Percentiles rank a stretch among this genome's conserved stretches.
Conservation (phyloP, 768 basidiomycete species). For the Termitomyces sp. region DNA sequence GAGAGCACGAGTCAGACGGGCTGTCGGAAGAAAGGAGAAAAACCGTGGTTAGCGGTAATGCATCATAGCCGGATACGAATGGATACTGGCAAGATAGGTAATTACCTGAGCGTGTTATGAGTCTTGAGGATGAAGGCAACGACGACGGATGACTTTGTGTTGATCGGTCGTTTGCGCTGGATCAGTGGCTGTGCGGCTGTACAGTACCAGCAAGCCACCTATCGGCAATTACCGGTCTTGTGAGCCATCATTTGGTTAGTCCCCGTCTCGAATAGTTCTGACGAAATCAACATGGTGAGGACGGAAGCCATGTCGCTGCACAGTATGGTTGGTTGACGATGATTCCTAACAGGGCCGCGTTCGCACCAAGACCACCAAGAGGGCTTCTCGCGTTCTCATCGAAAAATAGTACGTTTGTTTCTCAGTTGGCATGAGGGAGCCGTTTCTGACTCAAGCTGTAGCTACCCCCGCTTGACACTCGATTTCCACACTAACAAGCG, state of each 20-base stretch:
- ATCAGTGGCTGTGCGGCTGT: constrained; percentile 28
- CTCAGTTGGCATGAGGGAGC: not conserved
- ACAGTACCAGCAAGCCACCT: constrained; percentile 36
- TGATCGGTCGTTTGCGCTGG: constrained; percentile 6
- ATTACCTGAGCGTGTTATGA: constrained; percentile 34
- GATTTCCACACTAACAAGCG: constrained; percentile 99
- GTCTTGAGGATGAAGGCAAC: constrained; percentile 19
- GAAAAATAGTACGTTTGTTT: constrained; percentile 86
- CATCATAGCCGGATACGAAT: constrained; percentile 11
- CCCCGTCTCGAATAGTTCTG: constrained; percentile 12
- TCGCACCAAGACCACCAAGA: constrained; percentile 99
- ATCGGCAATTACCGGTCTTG: constrained; percentile 26
- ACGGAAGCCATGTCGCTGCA: too few species aligned
- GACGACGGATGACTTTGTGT: constrained; percentile 6
- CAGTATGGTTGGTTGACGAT: not conserved
- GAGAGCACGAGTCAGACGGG: constrained; percentile 79
- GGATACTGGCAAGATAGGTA: constrained; percentile 11
- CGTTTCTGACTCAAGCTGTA: constrained; percentile 20
- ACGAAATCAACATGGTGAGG: constrained; percentile 47
- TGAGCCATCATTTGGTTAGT: not conserved
- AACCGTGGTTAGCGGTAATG: constrained; percentile 9
- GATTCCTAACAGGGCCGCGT: constrained; percentile 76
- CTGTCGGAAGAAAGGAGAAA: constrained; percentile 21
- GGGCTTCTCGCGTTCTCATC: constrained; percentile 97
- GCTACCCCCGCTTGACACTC: constrained; percentile 98